Percentiles rank a stretch among this genome's conserved stretches.
Conservation (phyloP, 805 yeast species). For the Cyberlindnera maritima region DNA sequence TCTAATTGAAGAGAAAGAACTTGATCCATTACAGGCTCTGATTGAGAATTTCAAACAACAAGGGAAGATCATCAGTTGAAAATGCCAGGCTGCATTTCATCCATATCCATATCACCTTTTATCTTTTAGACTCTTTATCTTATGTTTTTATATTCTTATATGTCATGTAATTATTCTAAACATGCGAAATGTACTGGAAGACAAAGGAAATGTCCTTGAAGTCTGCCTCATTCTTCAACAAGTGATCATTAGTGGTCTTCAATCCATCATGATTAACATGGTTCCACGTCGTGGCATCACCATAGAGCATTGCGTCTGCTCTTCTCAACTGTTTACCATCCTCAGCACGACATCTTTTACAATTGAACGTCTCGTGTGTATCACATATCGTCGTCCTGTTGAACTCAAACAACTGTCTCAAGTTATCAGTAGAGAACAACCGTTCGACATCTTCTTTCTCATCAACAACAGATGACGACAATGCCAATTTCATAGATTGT, state of each 20-base stretch:
- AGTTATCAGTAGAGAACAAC: slow-evolving; percentile 77
- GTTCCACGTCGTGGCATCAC: slow-evolving; percentile 98
- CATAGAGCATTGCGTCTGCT: slow-evolving; percentile 89
- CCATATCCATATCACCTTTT: no score
- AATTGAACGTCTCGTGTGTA: slow-evolving; percentile 88
- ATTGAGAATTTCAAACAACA: slow-evolving; percentile 80
- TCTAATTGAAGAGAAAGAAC: slow-evolving; percentile 73
- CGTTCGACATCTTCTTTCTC: slow-evolving; percentile 95
- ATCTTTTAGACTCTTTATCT: no score
- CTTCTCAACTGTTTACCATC: slow-evolving; percentile 57
- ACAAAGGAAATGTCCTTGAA: slow-evolving; percentile 76
- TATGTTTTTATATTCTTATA: not conserved
- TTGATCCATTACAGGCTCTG: slow-evolving; percentile 73
- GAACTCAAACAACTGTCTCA: slow-evolving; percentile 72
- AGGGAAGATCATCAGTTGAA: slow-evolving; percentile 62
- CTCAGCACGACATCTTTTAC: slow-evolving; percentile 64
- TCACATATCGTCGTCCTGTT: slow-evolving; percentile 71
- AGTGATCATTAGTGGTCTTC: slow-evolving; percentile 66
- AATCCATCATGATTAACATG: slow-evolving; percentile 70
- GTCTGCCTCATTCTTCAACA: slow-evolving; percentile 70
- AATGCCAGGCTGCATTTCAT: no score
- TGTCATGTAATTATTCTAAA: slow-evolving; percentile 15
- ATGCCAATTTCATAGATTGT: slow-evolving; percentile 88
- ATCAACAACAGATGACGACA: slow-evolving; percentile 95
- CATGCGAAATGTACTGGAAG: slow-evolving; percentile 90